Evolutionary conservation across 768 basidiomycete species (phyloP).

Genomic region (Kondoa malvinella): DNA sequence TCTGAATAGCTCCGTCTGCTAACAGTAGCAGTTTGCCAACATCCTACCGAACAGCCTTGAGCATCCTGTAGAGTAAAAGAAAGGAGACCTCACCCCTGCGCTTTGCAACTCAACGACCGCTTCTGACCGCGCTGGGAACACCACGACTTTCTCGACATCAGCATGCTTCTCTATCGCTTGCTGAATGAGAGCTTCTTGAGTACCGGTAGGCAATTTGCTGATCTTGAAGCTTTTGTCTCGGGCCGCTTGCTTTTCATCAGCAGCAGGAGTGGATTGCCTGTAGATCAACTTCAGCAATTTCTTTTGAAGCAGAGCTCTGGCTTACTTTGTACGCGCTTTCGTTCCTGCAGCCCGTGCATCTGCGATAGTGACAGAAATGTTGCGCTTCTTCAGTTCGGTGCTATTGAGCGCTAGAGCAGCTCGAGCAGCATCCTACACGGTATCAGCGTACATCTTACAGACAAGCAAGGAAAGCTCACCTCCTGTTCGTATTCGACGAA

Average conservation of each 20-base stretch:
- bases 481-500: slow-evolving; percentile 80
- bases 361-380: slow-evolving; percentile 71
- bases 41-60: slow-evolving; percentile 38
- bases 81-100: slow-evolving; percentile 32
- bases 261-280: slow-evolving; percentile 28
- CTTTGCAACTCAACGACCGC: slow-evolving; percentile 35
- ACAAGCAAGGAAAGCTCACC: slow-evolving; percentile 36
- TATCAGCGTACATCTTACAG: background rate
- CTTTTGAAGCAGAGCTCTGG: background rate
- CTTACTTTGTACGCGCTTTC: slow-evolving; percentile 36
- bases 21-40: slow-evolving; percentile 69
- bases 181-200: slow-evolving; percentile 82
- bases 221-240: slow-evolving; percentile 59
- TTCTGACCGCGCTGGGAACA: slow-evolving; percentile 49
- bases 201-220: slow-evolving; percentile 51
- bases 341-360: slow-evolving; percentile 50
- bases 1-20: slow-evolving; percentile 51
- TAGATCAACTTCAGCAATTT: background rate
- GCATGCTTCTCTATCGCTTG: slow-evolving; percentile 69
- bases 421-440: background rate
- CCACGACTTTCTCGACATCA: slow-evolving; percentile 47
- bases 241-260: slow-evolving; percentile 42
- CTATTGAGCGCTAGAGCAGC: slow-evolving; percentile 66
- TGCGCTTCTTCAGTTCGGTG: slow-evolving; percentile 69
- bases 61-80: too few relatives aligned